These are phyloP conservation scores for Rauvolfia tetraphylla DNA, from an alignment of 257 asterid genomes.

Conservation along the genomic window DNA sequence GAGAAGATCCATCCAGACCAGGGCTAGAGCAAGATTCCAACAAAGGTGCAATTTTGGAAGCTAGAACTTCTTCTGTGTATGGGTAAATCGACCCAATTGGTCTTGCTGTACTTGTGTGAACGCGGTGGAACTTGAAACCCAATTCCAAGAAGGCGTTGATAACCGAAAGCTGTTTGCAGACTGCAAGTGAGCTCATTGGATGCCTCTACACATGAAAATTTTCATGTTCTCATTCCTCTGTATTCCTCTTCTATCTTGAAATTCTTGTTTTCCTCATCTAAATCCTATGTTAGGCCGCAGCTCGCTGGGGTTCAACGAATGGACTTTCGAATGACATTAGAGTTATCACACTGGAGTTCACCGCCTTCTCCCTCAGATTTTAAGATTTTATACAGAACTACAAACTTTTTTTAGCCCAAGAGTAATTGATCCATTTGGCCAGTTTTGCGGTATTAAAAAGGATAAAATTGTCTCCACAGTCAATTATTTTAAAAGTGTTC, in stretches of 20 bases:
- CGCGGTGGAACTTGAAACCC: neutral
- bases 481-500: too few species aligned
- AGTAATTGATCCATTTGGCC: too few species aligned
- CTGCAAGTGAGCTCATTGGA: neutral
- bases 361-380: too few species aligned
- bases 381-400: too few species aligned
- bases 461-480: too few species aligned
- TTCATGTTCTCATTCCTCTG: neutral
- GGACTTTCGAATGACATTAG: too few species aligned
- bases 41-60: conserved; percentile 65
- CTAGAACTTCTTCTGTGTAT: conserved; percentile 46
- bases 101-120: conserved; percentile 5
- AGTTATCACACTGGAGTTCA: too few species aligned
- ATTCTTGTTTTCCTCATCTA: neutral
- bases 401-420: too few species aligned
- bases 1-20: conserved; percentile 22
- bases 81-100: conserved; percentile 2
- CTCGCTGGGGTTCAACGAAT: too few species aligned
- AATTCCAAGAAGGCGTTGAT: too few species aligned
- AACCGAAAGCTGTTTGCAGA: neutral
- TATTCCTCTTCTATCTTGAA: neutral
- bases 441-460: too few species aligned
- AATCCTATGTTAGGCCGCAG: too few species aligned
- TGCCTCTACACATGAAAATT: conserved; percentile 9
- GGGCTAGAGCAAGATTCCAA: conserved; percentile 28